Conservation (phyloP, 1,284 basidiomycete genomes). For the Cryptococcus amylolentus region DNA sequence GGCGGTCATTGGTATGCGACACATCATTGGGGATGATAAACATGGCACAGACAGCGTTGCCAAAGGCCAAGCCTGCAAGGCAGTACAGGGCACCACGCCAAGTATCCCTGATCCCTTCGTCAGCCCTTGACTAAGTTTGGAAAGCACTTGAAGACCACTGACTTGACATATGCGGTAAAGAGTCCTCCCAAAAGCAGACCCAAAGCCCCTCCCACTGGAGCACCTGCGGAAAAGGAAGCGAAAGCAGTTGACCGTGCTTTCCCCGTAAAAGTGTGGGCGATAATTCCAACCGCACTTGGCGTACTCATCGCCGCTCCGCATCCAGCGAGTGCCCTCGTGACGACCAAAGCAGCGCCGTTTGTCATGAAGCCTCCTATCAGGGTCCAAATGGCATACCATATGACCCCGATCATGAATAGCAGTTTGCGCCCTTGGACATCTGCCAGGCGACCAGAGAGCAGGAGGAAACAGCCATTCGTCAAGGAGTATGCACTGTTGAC, state of each 20-base stretch:
- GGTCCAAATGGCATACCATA: slow-evolving; percentile 36
- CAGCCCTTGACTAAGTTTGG: background rate
- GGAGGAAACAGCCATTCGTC: slow-evolving; percentile 63
- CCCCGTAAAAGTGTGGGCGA: slow-evolving; percentile 32
- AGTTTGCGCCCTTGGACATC: slow-evolving; percentile 68
- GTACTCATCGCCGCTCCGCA: slow-evolving; percentile 37
- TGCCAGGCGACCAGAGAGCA: slow-evolving; percentile 66
- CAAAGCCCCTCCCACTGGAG: slow-evolving; percentile 69
- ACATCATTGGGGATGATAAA: slow-evolving; percentile 58
- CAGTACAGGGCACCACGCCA: slow-evolving; percentile 64
- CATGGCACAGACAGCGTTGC: slow-evolving; percentile 56
- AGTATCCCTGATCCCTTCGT: slow-evolving; percentile 21
- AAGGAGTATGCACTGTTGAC: slow-evolving; percentile 57
- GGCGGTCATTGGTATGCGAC: slow-evolving; percentile 50
- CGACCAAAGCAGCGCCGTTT: slow-evolving; percentile 31
- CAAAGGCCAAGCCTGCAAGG: slow-evolving; percentile 55
- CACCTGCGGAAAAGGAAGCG: slow-evolving; percentile 68
- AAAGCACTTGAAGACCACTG: slow-evolving; percentile 4
- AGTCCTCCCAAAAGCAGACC: slow-evolving; percentile 67
- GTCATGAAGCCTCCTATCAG: slow-evolving; percentile 44
- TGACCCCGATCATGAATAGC: slow-evolving; percentile 61
- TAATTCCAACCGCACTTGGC: slow-evolving; percentile 32
- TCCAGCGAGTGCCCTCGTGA: slow-evolving; percentile 38
- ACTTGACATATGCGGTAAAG: slow-evolving; percentile 61
- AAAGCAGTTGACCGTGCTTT: slow-evolving; percentile 57